Evolutionary conservation across 257 asterid genomes (phyloP).

Genomic region (Pogostemon cablin): DNA sequence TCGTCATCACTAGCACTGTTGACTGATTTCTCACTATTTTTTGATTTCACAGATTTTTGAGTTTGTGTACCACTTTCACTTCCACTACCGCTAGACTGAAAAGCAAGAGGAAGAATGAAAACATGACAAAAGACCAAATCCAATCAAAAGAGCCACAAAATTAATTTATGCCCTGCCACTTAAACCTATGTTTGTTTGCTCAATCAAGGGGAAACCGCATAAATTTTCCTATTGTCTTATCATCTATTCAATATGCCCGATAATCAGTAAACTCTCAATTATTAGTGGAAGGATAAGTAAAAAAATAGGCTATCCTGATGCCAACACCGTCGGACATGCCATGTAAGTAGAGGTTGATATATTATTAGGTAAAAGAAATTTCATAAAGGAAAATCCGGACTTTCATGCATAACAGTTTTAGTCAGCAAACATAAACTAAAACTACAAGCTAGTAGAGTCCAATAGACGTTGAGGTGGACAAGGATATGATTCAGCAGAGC

Average conservation of each 20-base stretch:
- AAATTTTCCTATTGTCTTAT: background rate
- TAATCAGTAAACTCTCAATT: background rate
- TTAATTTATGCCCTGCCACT: constrained; percentile 14
- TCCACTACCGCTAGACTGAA: constrained; percentile 95
- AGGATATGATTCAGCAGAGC: constrained; percentile 11
- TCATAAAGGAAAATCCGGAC: constrained; percentile 3
- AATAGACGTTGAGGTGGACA: constrained; percentile 19
- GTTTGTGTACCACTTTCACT: constrained; percentile 80
- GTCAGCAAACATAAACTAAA: constrained; percentile 16
- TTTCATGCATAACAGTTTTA: background rate
- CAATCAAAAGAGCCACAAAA: constrained; percentile 6
- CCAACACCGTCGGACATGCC: background rate
- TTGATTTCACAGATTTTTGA: constrained; percentile 70
- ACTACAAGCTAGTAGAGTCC: constrained; percentile 4
- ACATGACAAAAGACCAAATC: constrained; percentile 3
- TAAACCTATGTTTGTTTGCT: background rate
- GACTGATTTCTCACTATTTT: constrained; percentile 50
- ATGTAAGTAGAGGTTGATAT: background rate
- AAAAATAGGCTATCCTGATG: background rate
- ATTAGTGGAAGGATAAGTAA: background rate
- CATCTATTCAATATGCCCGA: background rate
- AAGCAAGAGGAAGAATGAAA: constrained; percentile 32
- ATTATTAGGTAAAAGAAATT: background rate
- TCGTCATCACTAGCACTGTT: constrained; percentile 55
- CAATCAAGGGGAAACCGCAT: constrained; percentile 12